These are phyloP conservation scores for Ganoderma multipileum DNA, from an alignment of 1,284 basidiomycete species.

Conservation along the genomic window DNA sequence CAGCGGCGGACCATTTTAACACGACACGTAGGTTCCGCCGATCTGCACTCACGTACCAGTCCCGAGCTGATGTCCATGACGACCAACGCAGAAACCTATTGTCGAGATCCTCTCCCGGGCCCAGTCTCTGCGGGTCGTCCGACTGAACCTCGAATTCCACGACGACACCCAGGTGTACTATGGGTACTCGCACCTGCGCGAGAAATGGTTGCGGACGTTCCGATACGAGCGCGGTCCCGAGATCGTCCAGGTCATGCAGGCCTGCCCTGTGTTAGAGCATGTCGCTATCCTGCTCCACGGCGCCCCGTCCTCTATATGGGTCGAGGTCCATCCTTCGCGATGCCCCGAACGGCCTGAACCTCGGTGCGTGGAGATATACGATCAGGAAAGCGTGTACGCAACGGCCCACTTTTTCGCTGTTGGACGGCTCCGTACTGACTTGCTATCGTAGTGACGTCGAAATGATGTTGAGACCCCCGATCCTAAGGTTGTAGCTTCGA, in stretches of 20 bases:
- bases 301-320: neutral
- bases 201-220: neutral
- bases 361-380: neutral
- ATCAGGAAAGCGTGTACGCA: too few relatives aligned
- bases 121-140: neutral
- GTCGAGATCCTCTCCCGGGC: neutral
- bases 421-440: too few relatives aligned
- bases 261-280: neutral
- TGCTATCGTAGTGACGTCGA: too few relatives aligned
- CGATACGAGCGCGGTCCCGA: neutral
- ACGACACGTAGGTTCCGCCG: neutral
- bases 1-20: neutral
- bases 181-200: neutral
- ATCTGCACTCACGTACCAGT: neutral
- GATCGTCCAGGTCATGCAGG: neutral
- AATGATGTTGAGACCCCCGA: too few relatives aligned
- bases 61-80: neutral
- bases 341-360: neutral
- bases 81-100: neutral
- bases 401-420: too few relatives aligned
- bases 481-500: too few relatives aligned
- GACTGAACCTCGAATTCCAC: constrained; percentile 12
- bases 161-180: constrained; percentile 8
- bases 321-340: constrained; percentile 7
- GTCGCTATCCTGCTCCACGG: constrained; percentile 6